Evolutionary conservation across 2,329 filamentous ascomycete genomes (phyloP).

Genomic region (Podosphaera xanthii): DNA sequence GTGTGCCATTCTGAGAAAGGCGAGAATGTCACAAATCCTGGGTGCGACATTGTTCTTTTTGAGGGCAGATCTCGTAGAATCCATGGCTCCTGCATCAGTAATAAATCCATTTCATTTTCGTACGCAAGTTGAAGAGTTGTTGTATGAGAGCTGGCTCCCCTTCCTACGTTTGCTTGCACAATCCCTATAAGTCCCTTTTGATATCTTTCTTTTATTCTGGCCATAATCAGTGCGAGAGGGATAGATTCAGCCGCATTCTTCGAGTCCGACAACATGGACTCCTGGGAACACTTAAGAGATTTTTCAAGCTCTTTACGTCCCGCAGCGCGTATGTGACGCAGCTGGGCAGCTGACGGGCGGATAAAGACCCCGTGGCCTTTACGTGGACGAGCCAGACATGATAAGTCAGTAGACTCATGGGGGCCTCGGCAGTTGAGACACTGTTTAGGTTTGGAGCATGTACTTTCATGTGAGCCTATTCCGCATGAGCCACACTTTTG

Average conservation of each 20-base stretch:
- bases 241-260: no score
- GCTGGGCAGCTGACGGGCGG: neutral
- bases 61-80: neutral
- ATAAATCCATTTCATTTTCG: neutral
- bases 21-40: neutral
- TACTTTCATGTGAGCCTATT: neutral
- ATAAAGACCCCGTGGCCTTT: neutral
- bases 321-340: neutral
- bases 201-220: no score
- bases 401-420: neutral
- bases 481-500: neutral
- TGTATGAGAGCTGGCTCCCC: neutral
- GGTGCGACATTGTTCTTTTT: neutral
- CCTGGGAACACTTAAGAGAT: neutral
- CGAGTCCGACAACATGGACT: neutral
- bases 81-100: neutral
- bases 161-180: conserved; percentile 1
- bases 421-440: neutral
- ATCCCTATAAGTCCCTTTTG: neutral
- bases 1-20: neutral
- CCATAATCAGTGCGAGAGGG: no score
- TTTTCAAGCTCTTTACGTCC: neutral
- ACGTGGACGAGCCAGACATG: neutral
- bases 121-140: neutral
- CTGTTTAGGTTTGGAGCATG: neutral